These are phyloP conservation scores for Aspergillus affinis DNA, from an alignment of 495 filamentous ascomycete species.

Conservation along the genomic window DNA sequence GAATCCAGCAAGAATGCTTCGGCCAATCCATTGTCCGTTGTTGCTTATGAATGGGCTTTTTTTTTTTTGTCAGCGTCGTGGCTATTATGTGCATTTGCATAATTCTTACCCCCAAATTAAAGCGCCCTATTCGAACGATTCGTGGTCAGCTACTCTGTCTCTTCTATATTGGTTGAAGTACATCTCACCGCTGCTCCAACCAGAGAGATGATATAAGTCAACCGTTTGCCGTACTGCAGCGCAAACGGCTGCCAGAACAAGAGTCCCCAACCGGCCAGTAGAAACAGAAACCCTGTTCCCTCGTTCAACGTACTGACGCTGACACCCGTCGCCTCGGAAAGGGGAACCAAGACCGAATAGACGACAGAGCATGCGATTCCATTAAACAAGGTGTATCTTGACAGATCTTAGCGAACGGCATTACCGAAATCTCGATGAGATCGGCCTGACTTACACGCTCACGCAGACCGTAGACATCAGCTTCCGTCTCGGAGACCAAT, in stretches of 20 bases:
- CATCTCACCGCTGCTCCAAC: constrained; percentile 49
- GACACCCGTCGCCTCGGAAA: constrained; percentile 55
- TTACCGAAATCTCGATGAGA: background rate
- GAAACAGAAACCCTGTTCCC: constrained; percentile 65
- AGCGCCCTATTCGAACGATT: constrained; percentile 20
- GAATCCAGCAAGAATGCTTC: constrained; percentile 60
- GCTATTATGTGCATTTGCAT: background rate
- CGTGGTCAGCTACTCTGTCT: background rate
- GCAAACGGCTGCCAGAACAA: constrained; percentile 71
- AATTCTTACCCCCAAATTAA: constrained; percentile 43
- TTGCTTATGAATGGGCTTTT: constrained; percentile 39
- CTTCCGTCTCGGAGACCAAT: constrained; percentile 59
- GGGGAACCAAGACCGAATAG: constrained; percentile 60
- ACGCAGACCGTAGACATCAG: constrained; percentile 50
- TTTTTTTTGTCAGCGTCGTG: constrained; percentile 15
- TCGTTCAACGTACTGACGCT: constrained; percentile 54
- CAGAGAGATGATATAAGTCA: constrained; percentile 59
- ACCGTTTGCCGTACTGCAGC: constrained; percentile 65
- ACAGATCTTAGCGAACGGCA: background rate
- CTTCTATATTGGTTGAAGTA: background rate
- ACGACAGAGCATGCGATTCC: constrained; percentile 61
- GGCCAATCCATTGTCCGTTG: constrained; percentile 65
- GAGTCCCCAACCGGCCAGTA: constrained; percentile 62
- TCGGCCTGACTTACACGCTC: constrained; percentile 33
- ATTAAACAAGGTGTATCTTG: constrained; percentile 57